phyloP scores from a whole-genome alignment of 768 basidiomycete species.

The Rhodotorula paludigena region DNA sequence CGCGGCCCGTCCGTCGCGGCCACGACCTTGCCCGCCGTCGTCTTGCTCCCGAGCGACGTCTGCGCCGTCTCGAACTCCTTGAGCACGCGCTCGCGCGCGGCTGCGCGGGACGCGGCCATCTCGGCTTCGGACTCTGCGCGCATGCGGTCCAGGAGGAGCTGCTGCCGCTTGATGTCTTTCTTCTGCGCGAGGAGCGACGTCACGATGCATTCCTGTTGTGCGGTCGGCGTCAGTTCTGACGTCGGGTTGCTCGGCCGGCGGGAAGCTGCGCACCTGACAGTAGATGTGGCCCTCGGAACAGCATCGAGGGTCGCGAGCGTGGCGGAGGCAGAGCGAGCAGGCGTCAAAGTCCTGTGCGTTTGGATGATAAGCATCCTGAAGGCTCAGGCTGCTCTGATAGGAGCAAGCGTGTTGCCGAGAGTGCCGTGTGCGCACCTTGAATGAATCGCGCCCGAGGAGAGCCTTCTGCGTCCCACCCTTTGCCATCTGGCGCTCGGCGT shows the following conservation, averaged over 20 bases:
- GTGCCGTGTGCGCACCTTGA: slow-evolving; percentile 19
- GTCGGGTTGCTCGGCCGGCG: background rate
- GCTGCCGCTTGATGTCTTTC: slow-evolving; percentile 86
- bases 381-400: background rate
- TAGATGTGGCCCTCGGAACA: slow-evolving; percentile 85
- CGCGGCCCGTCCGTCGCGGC: slow-evolving; percentile 43
- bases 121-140: slow-evolving; percentile 77
- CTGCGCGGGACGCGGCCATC: slow-evolving; percentile 60
- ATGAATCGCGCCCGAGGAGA: slow-evolving; percentile 18
- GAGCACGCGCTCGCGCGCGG: slow-evolving; percentile 82
- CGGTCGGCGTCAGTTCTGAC: background rate
- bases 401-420: background rate
- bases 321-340: slow-evolving; percentile 72
- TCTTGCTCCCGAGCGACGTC: slow-evolving; percentile 59
- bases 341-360: slow-evolving; percentile 84
- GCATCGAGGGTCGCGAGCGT: slow-evolving; percentile 73
- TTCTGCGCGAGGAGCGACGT: slow-evolving; percentile 81
- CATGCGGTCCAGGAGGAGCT: slow-evolving; percentile 66
- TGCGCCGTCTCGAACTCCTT: slow-evolving; percentile 85
- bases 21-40: slow-evolving; percentile 40
- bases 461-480: slow-evolving; percentile 5
- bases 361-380: no score
- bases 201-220: slow-evolving; percentile 69
- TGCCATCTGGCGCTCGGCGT: slow-evolving; percentile 20
- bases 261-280: slow-evolving; percentile 54